A percentile compares a stretch with the other conserved stretches of the same genome.
phyloP scores from a whole-genome alignment of 1,139 yeast genomes.

The Pichia sp. region DNA sequence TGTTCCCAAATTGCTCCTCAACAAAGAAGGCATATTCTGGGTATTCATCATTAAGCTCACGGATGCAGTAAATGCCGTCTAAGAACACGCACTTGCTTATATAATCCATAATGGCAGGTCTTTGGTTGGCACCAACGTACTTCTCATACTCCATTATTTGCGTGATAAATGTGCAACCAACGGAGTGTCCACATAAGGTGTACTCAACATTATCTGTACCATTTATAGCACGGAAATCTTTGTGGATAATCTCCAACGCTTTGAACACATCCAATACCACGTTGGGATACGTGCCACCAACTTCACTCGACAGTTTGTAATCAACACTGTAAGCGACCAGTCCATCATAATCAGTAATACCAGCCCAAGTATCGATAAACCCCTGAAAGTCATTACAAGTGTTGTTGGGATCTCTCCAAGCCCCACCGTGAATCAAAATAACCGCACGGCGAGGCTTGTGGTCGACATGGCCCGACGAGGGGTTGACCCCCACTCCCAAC shows the following conservation, averaged over 20 bases:
- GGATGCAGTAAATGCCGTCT: conserved; percentile 48
- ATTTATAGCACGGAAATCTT: conserved; percentile 8
- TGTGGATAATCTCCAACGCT: conserved; percentile 34
- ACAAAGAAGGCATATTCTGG: conserved; percentile 38
- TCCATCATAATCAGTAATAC: conserved; percentile 1
- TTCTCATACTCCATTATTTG: conserved; percentile 38
- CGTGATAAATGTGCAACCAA: conserved; percentile 65
- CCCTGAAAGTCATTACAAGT: conserved; percentile 48
- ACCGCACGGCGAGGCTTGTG: not conserved
- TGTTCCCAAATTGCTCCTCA: conserved; percentile 34
- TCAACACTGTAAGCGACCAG: conserved; percentile 39
- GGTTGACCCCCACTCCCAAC: no score
- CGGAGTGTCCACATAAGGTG: conserved; percentile 67
- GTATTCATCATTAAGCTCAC: conserved; percentile 36
- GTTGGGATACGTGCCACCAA: conserved; percentile 44
- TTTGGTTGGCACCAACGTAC: conserved; percentile 7
- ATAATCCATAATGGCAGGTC: not conserved
- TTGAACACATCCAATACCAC: conserved; percentile 51
- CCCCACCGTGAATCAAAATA: conserved; percentile 78
- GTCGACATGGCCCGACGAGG: not conserved
- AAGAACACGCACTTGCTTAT: conserved; percentile 29
- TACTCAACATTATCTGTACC: conserved; percentile 13
- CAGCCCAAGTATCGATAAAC: conserved; percentile 27
- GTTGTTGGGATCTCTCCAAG: conserved; percentile 71
- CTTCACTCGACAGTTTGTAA: conserved; percentile 61